phyloP scores from a whole-genome alignment of 2,329 filamentous ascomycete genomes.

The Periconia sp. region DNA sequence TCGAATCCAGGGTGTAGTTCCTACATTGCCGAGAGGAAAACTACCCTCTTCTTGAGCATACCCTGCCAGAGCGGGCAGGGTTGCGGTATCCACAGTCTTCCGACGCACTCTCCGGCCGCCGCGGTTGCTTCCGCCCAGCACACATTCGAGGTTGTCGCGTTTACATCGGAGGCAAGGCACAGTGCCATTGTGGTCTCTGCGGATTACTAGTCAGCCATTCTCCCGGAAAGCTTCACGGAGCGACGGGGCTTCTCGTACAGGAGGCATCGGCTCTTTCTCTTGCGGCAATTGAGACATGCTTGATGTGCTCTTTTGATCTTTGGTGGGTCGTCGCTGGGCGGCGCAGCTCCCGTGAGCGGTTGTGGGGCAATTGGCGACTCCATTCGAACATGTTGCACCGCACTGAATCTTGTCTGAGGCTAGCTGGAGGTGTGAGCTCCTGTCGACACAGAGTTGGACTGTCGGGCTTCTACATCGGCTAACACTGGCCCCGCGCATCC shows the following conservation, averaged over 20 bases:
- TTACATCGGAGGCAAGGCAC: constrained; percentile 65
- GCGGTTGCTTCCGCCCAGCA: constrained; percentile 65
- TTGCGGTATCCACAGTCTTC: constrained; percentile 43
- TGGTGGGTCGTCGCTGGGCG: constrained; percentile 16
- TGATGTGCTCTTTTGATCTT: constrained; percentile 33
- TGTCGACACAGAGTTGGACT: constrained; percentile 10
- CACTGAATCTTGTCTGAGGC: constrained; percentile 7
- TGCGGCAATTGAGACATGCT: constrained; percentile 44
- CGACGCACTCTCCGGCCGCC: constrained; percentile 65
- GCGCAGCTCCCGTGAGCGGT: constrained; percentile 11
- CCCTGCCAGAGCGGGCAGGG: constrained; percentile 30
- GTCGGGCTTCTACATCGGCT: constrained; percentile 6
- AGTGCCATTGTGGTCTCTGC: constrained; percentile 55
- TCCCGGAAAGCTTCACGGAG: neutral
- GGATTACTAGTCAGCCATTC: constrained; percentile 5
- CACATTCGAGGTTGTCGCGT: constrained; percentile 63
- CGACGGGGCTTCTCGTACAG: constrained; percentile 32
- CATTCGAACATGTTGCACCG: constrained; percentile 21
- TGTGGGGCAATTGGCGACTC: constrained; percentile 20
- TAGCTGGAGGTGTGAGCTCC: constrained; percentile 10
- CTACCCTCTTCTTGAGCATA: constrained; percentile 41
- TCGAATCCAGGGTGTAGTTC: constrained; percentile 40
- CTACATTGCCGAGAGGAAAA: constrained; percentile 46
- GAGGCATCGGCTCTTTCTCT: constrained; percentile 47
- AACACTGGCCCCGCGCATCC: neutral